Percentiles rank a stretch among this genome's conserved stretches.
phyloP scores from a whole-genome alignment of 2,329 filamentous ascomycete genomes.

The Diaporthe ilicicola region DNA sequence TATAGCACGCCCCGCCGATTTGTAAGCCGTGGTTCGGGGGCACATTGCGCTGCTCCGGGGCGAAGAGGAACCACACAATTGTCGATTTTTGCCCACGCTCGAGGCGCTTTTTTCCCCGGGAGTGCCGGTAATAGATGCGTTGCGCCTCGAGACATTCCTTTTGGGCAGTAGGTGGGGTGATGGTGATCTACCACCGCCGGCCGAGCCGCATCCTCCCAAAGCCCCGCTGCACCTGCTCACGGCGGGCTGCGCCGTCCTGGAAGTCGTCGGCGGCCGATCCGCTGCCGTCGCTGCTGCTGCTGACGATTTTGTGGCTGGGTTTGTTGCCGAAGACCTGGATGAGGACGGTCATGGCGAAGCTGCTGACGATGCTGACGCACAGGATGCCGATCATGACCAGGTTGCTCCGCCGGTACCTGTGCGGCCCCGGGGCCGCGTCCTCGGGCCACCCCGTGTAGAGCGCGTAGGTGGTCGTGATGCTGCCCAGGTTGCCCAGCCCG shows the following conservation, averaged over 20 bases:
- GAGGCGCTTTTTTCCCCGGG: neutral
- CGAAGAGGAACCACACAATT: conserved; percentile 25
- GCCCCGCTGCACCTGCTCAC: conserved; percentile 67
- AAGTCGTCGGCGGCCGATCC: conserved; percentile 54
- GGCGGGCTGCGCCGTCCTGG: conserved; percentile 68
- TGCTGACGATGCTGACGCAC: conserved; percentile 77
- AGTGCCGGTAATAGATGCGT: neutral
- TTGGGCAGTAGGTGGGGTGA: neutral
- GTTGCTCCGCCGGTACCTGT: conserved; percentile 84
- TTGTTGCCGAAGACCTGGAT: conserved; percentile 67
- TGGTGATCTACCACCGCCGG: conserved; percentile 35
- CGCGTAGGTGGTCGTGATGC: conserved; percentile 87
- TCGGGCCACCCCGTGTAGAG: conserved; percentile 87
- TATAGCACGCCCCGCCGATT: neutral
- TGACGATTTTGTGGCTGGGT: conserved; percentile 55
- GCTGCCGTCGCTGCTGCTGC: conserved; percentile 46
- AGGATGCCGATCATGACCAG: conserved; percentile 89
- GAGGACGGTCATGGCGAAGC: conserved; percentile 72
- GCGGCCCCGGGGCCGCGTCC: conserved; percentile 73
- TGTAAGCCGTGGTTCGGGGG: conserved; percentile 1
- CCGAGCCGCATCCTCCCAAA: conserved; percentile 53
- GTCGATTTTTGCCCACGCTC: conserved; percentile 29
- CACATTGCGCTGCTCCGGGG: conserved; percentile 19
- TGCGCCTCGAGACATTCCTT: neutral
- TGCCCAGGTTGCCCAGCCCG: conserved; percentile 86